Base-by-base conservation (phyloP, 495 filamentous ascomycete genomes). In the Alectoria sarmentosa region DNA sequence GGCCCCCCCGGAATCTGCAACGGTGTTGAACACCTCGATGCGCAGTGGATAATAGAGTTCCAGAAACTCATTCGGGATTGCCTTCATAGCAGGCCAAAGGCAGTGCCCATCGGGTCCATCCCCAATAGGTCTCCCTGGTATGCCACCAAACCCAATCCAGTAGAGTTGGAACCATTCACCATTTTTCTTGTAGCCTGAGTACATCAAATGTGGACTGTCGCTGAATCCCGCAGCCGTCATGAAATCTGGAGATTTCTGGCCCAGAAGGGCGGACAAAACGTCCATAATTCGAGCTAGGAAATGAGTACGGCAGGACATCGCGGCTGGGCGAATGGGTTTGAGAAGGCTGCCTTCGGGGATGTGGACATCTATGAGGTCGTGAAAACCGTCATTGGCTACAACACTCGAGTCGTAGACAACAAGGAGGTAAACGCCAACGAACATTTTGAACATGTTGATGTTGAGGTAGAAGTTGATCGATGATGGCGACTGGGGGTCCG, bases 371-470 rank as follows among this genome's bases (percentile, higher is more conserved):
- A 82, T 73, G 4, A 82, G 70, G 46, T 82, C 79, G 55, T 82
- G 80, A 69, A 81, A 81, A 14, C 76, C 75, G 64, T 80, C 77
- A 56, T 79, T 80, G 58, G 77, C 76, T 2, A 80, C 73, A 2
- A 77, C 77, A 10, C 74, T 76, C 0, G 78, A 76, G 2, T 79
- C 77, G 13, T 78, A 79, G 0, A 80, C 78, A 6, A 77, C 76
- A 30, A 81, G 74, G 21, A 81, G 71, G 62, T 80, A 82, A 65
- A 78, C 80, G 0, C 77, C 78, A 58, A 81, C 76, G 52, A 82
- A 80, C 77, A 82, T 80, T 52, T 74, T 75, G 75, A 82, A 82
- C 80, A 82, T 81, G 17, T 78, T 79, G 56, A 78, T 75, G 17
- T 72, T 79, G 0, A 82, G 72, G 61, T 77, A 82, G 63, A 77